These are phyloP conservation scores for Apostasia ramifera DNA, from an alignment of 106 monocot species.

Conservation along the genomic window DNA sequence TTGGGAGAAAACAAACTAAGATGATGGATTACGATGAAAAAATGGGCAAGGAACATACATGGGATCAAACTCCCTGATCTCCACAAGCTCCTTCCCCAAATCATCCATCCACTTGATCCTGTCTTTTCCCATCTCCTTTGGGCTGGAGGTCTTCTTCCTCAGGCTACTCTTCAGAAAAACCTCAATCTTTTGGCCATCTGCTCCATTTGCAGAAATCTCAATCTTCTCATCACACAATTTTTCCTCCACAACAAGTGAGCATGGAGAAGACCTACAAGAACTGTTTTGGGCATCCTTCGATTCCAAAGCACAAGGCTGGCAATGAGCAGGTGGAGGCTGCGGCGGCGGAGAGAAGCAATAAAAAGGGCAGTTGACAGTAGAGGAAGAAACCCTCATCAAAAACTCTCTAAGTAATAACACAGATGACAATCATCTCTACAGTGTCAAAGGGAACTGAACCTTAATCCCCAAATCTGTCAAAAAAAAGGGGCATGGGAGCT, in stretches of 20 bases:
- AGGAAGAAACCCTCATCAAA: conserved; percentile 1
- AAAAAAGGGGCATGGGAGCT: no score
- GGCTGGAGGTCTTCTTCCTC: conserved; percentile 18
- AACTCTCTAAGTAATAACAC: neutral
- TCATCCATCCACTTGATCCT: conserved; percentile 66
- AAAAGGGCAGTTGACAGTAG: conserved; percentile 1
- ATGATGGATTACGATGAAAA: neutral
- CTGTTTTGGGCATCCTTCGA: neutral
- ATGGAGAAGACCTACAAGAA: neutral
- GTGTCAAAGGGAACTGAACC: neutral
- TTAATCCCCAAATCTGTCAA: neutral
- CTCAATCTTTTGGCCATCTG: conserved; percentile 18
- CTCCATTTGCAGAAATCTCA: conserved; percentile 8
- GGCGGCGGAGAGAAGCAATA: conserved; percentile 1
- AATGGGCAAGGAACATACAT: conserved; percentile 15
- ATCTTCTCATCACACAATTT: conserved; percentile 18
- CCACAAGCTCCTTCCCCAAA: conserved; percentile 52
- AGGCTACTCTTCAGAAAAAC: conserved; percentile 41
- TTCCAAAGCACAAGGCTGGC: neutral
- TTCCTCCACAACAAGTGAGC: neutral
- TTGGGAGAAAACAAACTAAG: neutral
- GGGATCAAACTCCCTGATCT: conserved; percentile 53
- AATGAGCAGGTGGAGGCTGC: no score
- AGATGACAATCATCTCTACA: neutral
- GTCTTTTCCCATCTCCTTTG: conserved; percentile 13